phyloP scores from a whole-genome alignment of 2,329 filamentous ascomycete species.

The Penicillium sp. region DNA sequence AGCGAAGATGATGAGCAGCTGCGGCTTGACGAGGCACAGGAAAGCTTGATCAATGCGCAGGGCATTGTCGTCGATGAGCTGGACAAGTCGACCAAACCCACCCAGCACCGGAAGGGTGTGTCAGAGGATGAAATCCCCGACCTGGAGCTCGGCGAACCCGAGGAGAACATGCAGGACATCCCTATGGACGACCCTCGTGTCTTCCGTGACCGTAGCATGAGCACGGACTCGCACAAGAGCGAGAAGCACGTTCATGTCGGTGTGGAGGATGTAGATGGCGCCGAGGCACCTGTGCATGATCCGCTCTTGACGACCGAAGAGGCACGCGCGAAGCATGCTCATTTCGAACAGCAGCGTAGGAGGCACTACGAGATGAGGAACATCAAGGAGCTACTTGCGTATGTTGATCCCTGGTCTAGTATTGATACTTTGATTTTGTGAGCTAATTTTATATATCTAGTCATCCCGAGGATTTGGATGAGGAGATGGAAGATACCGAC shows the following conservation, averaged over 20 bases:
- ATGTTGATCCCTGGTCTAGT: constrained; percentile 28
- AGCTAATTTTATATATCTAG: constrained; percentile 24
- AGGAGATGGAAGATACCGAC: constrained; percentile 52
- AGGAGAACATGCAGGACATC: constrained; percentile 60
- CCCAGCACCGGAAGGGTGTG: constrained; percentile 36
- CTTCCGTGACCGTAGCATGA: constrained; percentile 41
- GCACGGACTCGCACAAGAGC: constrained; percentile 41
- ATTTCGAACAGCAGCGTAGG: constrained; percentile 89
- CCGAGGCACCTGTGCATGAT: constrained; percentile 39
- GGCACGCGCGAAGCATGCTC: constrained; percentile 83
- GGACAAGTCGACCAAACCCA: constrained; percentile 48
- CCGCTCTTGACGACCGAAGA: constrained; percentile 62
- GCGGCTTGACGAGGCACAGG: constrained; percentile 29
- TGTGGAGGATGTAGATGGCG: constrained; percentile 30
- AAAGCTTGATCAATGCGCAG: constrained; percentile 61
- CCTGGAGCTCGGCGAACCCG: constrained; percentile 87
- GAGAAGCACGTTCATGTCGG: constrained; percentile 84
- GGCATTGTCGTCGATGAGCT: constrained; percentile 68
- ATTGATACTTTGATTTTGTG: background rate
- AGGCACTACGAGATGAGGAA: constrained; percentile 99
- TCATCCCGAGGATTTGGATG: constrained; percentile 65
- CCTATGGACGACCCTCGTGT: constrained; percentile 45
- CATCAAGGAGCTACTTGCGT: constrained; percentile 83
- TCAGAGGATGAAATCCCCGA: constrained; percentile 82
- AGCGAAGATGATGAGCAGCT: constrained; percentile 77